These are phyloP conservation scores for Chiua virens DNA, from an alignment of 768 basidiomycete species.

Conservation along the genomic window DNA sequence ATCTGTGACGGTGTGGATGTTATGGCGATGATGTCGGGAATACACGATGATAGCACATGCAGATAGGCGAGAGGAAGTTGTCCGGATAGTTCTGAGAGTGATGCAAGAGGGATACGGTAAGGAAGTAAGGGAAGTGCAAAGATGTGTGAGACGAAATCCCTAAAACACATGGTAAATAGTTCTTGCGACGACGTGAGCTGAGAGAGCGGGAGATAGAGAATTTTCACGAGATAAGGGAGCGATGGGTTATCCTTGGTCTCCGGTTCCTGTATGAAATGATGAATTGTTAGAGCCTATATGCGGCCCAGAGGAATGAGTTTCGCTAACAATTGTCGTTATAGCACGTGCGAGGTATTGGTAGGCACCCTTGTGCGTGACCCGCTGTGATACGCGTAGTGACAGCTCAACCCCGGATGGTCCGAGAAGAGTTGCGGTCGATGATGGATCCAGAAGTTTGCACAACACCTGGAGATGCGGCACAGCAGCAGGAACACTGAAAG, in stretches of 20 bases:
- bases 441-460: slow-evolving; percentile 41
- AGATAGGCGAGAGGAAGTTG: slow-evolving; percentile 56
- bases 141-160: slow-evolving; percentile 50
- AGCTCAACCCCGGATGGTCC: slow-evolving; percentile 34
- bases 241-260: slow-evolving; percentile 49
- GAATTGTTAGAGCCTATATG: neutral
- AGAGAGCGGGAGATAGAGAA: slow-evolving; percentile 24
- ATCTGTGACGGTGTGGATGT: slow-evolving; percentile 36
- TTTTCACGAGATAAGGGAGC: slow-evolving; percentile 29
- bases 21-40: slow-evolving; percentile 30
- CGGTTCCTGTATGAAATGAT: slow-evolving; percentile 47
- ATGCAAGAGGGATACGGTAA: slow-evolving; percentile 62
- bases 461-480: slow-evolving; percentile 51
- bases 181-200: slow-evolving; percentile 33
- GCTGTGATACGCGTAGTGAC: slow-evolving; percentile 38
- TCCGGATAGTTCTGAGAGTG: slow-evolving; percentile 64
- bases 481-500: slow-evolving; percentile 48
- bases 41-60: slow-evolving; percentile 30
- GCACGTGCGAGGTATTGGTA: slow-evolving; percentile 34
- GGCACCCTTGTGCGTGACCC: slow-evolving; percentile 48
- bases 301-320: neutral
- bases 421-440: slow-evolving; percentile 2
- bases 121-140: slow-evolving; percentile 78
- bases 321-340: slow-evolving; percentile 47
- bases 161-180: slow-evolving; percentile 32